phyloP scores from a whole-genome alignment of 495 filamentous ascomycete genomes.

The Tuber calosporum region DNA sequence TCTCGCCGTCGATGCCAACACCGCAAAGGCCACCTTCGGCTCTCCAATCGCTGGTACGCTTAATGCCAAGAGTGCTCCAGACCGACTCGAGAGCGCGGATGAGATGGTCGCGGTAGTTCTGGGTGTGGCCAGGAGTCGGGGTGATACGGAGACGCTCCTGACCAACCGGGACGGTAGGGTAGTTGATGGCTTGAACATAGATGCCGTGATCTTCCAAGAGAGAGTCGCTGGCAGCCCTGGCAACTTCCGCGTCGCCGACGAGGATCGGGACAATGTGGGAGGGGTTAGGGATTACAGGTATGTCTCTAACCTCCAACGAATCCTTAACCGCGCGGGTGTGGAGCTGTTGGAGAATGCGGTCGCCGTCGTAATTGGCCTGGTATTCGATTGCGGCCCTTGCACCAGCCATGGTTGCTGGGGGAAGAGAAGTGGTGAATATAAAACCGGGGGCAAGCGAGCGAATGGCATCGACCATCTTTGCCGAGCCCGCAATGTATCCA shows the following conservation, averaged over 20 bases:
- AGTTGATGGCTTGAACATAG: slow-evolving; percentile 98
- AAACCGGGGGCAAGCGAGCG: slow-evolving; percentile 94
- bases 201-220: slow-evolving; percentile 81
- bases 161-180: slow-evolving; percentile 91
- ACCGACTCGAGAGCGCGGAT: slow-evolving; percentile 79
- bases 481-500: slow-evolving; percentile 89
- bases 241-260: slow-evolving; percentile 89
- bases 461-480: slow-evolving; percentile 86
- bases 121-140: slow-evolving; percentile 84
- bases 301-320: slow-evolving; percentile 63
- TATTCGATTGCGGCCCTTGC: slow-evolving; percentile 88
- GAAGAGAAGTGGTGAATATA: slow-evolving; percentile 96
- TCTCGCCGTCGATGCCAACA: slow-evolving; percentile 63
- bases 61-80: slow-evolving; percentile 80
- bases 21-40: slow-evolving; percentile 85
- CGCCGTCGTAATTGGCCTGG: slow-evolving; percentile 69
- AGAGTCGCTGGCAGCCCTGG: slow-evolving; percentile 80
- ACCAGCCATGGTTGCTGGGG: slow-evolving; percentile 93
- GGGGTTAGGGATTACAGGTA: slow-evolving; percentile 97
- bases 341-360: slow-evolving; percentile 84
- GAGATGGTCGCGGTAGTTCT: slow-evolving; percentile 72
- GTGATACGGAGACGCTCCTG: slow-evolving; percentile 94
- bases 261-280: slow-evolving; percentile 91
- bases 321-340: slow-evolving; percentile 91
- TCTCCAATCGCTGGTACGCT: slow-evolving; percentile 86